A percentile compares a stretch with the other conserved stretches of the same genome.
Evolutionary conservation across 108 stramenopile species (phyloP).

Genomic region (Cyclotella kingstonii): DNA sequence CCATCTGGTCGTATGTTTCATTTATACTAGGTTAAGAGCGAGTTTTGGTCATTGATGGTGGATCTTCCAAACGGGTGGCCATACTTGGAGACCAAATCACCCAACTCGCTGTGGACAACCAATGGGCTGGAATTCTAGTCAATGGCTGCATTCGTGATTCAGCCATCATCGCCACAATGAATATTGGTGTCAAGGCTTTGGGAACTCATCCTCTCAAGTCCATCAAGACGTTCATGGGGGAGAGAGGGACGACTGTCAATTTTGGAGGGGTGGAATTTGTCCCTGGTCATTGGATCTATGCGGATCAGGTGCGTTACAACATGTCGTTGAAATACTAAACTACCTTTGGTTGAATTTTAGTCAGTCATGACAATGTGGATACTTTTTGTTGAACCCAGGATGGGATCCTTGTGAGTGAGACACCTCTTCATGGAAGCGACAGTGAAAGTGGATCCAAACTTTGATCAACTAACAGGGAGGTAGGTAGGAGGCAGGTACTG

Average conservation of each 20-base stretch:
- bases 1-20: neutral
- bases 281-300: constrained; percentile 46
- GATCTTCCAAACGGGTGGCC: constrained; percentile 56
- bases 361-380: neutral
- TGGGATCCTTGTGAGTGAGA: constrained; percentile 43
- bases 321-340: neutral
- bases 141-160: constrained; percentile 80
- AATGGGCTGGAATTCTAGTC: constrained; percentile 65
- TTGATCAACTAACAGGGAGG: neutral
- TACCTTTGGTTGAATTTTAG: neutral
- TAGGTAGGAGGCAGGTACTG: neutral
- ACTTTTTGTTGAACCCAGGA: constrained; percentile 7
- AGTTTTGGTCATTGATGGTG: constrained; percentile 73
- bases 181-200: constrained; percentile 67
- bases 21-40: constrained; percentile 16
- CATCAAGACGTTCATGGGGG: constrained; percentile 45
- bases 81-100: constrained; percentile 71
- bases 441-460: constrained; percentile 1
- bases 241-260: constrained; percentile 29
- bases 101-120: constrained; percentile 43
- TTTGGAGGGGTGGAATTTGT: constrained; percentile 60
- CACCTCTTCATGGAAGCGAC: constrained; percentile 7
- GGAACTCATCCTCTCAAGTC: constrained; percentile 68
- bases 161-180: constrained; percentile 48
- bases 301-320: constrained; percentile 39